Base-by-base conservation (phyloP, 331 rosid genomes). In the Ulmus americana region DNA sequence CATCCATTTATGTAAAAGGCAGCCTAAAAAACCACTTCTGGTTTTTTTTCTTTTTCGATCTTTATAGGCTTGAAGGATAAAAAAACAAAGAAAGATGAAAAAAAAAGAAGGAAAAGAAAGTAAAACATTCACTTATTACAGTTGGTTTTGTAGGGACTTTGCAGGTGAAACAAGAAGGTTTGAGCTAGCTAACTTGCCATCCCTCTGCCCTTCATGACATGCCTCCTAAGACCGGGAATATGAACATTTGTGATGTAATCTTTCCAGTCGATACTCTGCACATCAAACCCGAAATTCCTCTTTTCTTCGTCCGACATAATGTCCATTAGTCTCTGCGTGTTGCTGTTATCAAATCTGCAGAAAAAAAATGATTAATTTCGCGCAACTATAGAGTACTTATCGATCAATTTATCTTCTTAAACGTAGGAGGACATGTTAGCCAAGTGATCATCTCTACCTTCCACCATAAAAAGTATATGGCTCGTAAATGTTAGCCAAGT, bases 401-500 rank as follows among this genome's bases (percentile, higher is more conserved):
- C 42, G 50, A n/a, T 57, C 45, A 11, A n/a, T 13, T 57, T n/a
- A n/a, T 12, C 28, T 59, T 35, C 16, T 9, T 1, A 13, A 49
- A 49, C 54, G 8, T 14, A 15, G 3, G 16, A 49, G 6, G n/a
- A 49, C 9, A 8, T n/a, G n/a, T 59, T 10, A 41, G 20, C 35
- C 35, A 13, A 28, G 2, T 8, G 10, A 60, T 43, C 28, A 39
- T 10, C 72, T 70, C 0, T 76, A 91, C 97, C 96, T 92, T 85
- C 98, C 97, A 76, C 88, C 86, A 75, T 84, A 91, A 74, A 91
- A 91, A 70, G 97, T 80, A 72, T 91, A 91, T 7, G 97, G 96
- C 68, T 88, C 85, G 64, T 91, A 91, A 59, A 91, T 83, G 60
- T 75, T 85, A 74, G 95, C 98, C 81, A 92, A 79, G 76, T 86